phyloP scores from a whole-genome alignment of 2,329 filamentous ascomycete species.

The Phaeomoniella chlamydospora region DNA sequence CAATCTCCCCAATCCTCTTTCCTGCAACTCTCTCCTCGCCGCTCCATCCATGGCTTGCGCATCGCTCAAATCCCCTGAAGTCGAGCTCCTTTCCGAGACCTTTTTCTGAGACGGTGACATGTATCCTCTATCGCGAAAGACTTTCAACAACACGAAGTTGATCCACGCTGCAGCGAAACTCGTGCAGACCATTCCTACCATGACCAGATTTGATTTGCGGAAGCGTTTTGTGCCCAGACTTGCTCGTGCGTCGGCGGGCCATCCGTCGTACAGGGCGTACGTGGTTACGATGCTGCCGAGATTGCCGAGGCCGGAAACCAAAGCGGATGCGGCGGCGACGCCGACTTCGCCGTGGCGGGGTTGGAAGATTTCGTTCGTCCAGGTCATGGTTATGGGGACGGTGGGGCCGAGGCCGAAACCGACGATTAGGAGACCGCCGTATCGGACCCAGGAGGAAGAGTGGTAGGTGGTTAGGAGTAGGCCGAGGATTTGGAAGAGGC shows the following conservation, averaged over 20 bases:
- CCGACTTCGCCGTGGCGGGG: conserved; percentile 79
- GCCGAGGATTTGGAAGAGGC: conserved; percentile 66
- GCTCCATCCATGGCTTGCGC: no score
- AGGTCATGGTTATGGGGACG: conserved; percentile 86
- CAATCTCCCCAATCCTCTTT: no score
- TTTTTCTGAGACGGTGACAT: no score
- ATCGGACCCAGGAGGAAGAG: conserved; percentile 61
- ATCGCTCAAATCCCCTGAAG: no score
- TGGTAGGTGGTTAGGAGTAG: conserved; percentile 69
- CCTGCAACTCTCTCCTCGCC: no score
- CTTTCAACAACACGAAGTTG: no score
- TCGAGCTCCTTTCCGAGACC: no score
- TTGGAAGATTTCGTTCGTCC: conserved; percentile 85
- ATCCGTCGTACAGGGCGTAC: conserved; percentile 78
- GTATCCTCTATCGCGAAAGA: no score
- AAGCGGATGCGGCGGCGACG: conserved; percentile 69
- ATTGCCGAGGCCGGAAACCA: conserved; percentile 79
- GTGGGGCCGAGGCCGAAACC: conserved; percentile 84
- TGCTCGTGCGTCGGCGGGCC: conserved; percentile 76
- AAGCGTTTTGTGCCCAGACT: conserved; percentile 58
- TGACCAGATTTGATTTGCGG: conserved; percentile 70
- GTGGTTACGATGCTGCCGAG: conserved; percentile 76
- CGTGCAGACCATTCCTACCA: conserved; percentile 94
- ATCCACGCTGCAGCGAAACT: no score
- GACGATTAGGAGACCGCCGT: conserved; percentile 77